Conservation (phyloP, 1,284 basidiomycete species). For the Inonotus hispidus region DNA sequence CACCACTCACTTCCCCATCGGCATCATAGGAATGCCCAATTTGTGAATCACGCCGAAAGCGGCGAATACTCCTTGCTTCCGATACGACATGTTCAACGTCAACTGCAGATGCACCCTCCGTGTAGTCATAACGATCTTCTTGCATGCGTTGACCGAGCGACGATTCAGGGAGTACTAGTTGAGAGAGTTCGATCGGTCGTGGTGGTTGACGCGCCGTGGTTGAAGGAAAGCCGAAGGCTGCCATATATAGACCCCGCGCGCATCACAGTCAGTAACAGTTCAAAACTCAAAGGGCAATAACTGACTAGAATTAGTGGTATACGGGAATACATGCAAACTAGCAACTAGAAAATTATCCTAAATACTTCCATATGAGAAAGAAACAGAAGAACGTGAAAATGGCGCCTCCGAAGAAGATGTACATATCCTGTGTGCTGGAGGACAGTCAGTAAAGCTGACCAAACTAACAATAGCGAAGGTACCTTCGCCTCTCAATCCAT, state of each 20-base stretch:
- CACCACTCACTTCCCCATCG: constrained; percentile 29
- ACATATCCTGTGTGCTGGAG: constrained; percentile 84
- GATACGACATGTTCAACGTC: constrained; percentile 60
- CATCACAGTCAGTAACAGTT: background rate
- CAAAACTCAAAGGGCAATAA: background rate
- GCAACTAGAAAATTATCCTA: constrained; percentile 48
- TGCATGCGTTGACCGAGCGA: constrained; percentile 8
- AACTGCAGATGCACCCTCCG: constrained; percentile 72
- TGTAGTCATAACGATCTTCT: constrained; percentile 54
- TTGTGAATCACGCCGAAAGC: constrained; percentile 60
- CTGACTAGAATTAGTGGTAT: background rate
- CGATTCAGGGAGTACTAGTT: background rate
- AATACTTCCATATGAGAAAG: constrained; percentile 83
- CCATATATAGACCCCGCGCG: background rate
- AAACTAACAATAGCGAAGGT: constrained; percentile 27
- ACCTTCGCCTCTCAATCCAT: constrained; percentile 93
- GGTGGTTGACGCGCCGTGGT: background rate
- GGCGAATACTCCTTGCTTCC: constrained; percentile 29
- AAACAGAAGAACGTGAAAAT: constrained; percentile 88
- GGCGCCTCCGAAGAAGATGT: constrained; percentile 81
- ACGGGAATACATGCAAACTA: background rate
- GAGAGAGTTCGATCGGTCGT: background rate
- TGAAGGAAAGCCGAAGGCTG: background rate
- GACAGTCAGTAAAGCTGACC: constrained; percentile 10
- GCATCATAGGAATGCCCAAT: constrained; percentile 51